phyloP scores from a whole-genome alignment of 2,329 filamentous ascomycete genomes.

The Fusarium globosum region DNA sequence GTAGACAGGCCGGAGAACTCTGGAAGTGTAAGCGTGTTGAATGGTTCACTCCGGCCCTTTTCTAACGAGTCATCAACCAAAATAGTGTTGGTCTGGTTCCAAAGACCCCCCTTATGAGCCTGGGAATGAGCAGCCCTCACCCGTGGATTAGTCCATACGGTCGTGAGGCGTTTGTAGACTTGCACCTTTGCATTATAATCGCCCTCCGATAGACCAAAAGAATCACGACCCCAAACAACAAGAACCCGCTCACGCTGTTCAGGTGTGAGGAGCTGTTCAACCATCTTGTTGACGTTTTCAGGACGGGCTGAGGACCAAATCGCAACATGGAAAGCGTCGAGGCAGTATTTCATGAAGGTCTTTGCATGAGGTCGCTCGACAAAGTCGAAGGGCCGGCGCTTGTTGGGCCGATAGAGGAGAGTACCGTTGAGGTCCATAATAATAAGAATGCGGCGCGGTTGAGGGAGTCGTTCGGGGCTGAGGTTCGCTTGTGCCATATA shows the following conservation, averaged over 20 bases:
- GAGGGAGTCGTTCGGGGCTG: slow-evolving; percentile 53
- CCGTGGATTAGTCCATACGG: slow-evolving; percentile 71
- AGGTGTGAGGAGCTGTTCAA: slow-evolving; percentile 69
- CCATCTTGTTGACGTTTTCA: slow-evolving; percentile 76
- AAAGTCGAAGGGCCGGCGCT: slow-evolving; percentile 62
- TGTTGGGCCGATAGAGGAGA: slow-evolving; percentile 76
- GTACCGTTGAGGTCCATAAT: slow-evolving; percentile 96
- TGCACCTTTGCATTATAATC: slow-evolving; percentile 81
- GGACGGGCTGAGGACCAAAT: slow-evolving; percentile 91
- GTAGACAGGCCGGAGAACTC: slow-evolving; percentile 71
- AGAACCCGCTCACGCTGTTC: slow-evolving; percentile 67
- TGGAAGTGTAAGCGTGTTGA: slow-evolving; percentile 83
- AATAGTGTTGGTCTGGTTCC: slow-evolving; percentile 88
- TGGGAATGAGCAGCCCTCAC: slow-evolving; percentile 60
- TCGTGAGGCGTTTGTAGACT: slow-evolving; percentile 87
- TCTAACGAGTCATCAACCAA: slow-evolving; percentile 86
- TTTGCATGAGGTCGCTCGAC: slow-evolving; percentile 74
- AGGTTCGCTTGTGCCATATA: slow-evolving; percentile 70
- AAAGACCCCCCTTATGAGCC: slow-evolving; percentile 57
- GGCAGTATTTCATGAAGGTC: slow-evolving; percentile 78
- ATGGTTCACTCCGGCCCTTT: slow-evolving; percentile 85
- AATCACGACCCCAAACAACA: slow-evolving; percentile 82
- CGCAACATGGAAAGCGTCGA: slow-evolving; percentile 81
- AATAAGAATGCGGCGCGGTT: slow-evolving; percentile 76
- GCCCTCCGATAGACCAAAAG: slow-evolving; percentile 70